Base-by-base conservation (phyloP, 2,329 filamentous ascomycete genomes). In the Claviceps sp. region DNA sequence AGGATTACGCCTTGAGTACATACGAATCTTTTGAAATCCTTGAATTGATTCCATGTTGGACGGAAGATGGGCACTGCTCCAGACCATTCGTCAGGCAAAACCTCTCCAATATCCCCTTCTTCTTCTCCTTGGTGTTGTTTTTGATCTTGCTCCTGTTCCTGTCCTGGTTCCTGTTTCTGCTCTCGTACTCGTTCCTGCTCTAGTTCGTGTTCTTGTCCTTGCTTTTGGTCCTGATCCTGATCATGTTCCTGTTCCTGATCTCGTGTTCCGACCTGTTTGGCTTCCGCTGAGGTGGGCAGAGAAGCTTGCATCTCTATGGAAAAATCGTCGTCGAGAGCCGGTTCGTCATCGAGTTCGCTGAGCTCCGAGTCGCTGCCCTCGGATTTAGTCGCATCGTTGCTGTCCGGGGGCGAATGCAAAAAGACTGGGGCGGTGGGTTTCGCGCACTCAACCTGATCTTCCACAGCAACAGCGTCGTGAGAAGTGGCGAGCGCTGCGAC, bases 21-120 rank as follows among this genome's bases (percentile, higher is more conserved):
- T 73, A 97, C 86, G 66, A 94, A 97, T 64, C 80, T 81, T 70
- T 91, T 86, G 68, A 98, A 98, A 69, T 93, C 88, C 62, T 82
- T 83, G 71, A 97, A 97, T 69, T 98, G 89, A 55, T 85, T 79
- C 88, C 96, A 95, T 53, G 85, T 91, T 68, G 93, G 93, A 68
- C 84, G 91, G 71, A 98, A 98, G 54, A 98, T 85, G 8, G 93
- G 91, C 38, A 98, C 86, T 55, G 82, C 86, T 55, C 89, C 90
- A 63, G 88, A 95, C 73, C 88, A 96, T 67, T 95, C 84, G 64
- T 90, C 88, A 1, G 91, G 91, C 46, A 83, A 73, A 51, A 95
- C 78, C 50, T 93, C 86, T 58, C 85, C 86, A 59, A 86, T 83
- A 59, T 88, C 84, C 46, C 76, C 72, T 13, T 37, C 29, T 16